These are phyloP conservation scores for Phaeosphaeriaceae sp. DNA, from an alignment of 2,329 filamentous ascomycete species.

Conservation along the genomic window DNA sequence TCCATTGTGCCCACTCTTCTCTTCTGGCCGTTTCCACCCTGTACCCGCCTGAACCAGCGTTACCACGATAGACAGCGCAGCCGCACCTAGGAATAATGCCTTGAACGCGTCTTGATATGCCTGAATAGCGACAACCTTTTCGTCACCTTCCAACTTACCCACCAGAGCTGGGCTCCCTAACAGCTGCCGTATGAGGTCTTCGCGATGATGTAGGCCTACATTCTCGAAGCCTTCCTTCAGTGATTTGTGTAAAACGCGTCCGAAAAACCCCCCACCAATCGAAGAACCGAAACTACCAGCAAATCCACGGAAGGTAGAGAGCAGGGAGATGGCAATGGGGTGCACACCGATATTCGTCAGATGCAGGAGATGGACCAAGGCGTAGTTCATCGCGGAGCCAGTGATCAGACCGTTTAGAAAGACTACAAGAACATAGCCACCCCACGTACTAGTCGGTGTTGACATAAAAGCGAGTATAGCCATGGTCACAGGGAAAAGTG, in stretches of 20 bases:
- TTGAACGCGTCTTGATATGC: conserved; percentile 63
- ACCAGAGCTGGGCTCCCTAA: conserved; percentile 66
- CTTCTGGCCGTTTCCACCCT: conserved; percentile 58
- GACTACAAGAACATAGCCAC: conserved; percentile 64
- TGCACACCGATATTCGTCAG: conserved; percentile 70
- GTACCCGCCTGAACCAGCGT: conserved; percentile 63
- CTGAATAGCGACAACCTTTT: conserved; percentile 58
- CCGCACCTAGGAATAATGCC: conserved; percentile 60
- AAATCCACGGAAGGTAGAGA: conserved; percentile 82
- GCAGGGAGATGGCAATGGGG: conserved; percentile 75
- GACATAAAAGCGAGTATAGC: conserved; percentile 63
- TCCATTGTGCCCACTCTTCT: conserved; percentile 19
- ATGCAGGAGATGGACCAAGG: conserved; percentile 78
- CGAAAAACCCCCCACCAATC: conserved; percentile 78
- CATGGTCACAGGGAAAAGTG: conserved; percentile 67
- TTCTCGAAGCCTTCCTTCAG: conserved; percentile 65
- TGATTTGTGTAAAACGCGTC: conserved; percentile 62
- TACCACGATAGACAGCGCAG: conserved; percentile 57
- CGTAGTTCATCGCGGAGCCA: conserved; percentile 79
- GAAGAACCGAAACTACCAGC: conserved; percentile 81
- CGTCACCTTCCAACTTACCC: conserved; percentile 54
- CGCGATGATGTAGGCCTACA: conserved; percentile 46
- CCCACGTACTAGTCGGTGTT: conserved; percentile 58
- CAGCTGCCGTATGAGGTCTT: conserved; percentile 60
- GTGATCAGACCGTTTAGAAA: conserved; percentile 75